Base-by-base conservation (phyloP, 352 stramenopile genomes). In the Elongisporangium undulatum region DNA sequence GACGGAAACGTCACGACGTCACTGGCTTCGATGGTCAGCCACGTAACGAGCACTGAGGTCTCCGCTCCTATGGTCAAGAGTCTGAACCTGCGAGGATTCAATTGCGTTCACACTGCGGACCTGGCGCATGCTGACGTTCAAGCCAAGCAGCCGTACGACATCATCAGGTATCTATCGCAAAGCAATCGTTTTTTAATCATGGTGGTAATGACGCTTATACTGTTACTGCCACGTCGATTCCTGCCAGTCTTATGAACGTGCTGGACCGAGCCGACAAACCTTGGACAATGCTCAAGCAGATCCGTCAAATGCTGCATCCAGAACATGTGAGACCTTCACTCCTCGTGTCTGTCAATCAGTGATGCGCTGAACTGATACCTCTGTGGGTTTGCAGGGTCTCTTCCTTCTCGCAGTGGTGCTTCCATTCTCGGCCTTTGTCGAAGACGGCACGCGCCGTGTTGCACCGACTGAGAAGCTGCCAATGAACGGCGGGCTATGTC, bases 1-100 rank as follows among this genome's bases (percentile, higher is more conserved):
- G 86, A 95, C 59, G 86, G 86, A 59, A 91, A 95, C 52, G 84
- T 95, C 50, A 95, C 86, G 4, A 80, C 69, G 16, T 84, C 76
- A 13, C 67, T 95, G n/a, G 82, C 80, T n/a, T 86, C 83, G 56
- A 75, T 93, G 16, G 82, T 92, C 16, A 69, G 87, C 24, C 58
- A 75, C 41, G 83, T 93, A 23, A 80, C 71, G 16, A 81, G 79
- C 6, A 95, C 85, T 0, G 85, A 95, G 60, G 84, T 88, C 38
- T 95, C 85, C 1, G 63, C 71, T 5, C 82, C 85, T 9, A 95
- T 95, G 85, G 85, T 91, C 19, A 83, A 77, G 56, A 77, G 78
- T 51, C 64, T 95, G 50, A 92, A 89, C 55, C 62, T 69, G 4
- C 78, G 79, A 64, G 85, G 85, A 53, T 95, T 90, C 67, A 87